phyloP scores from a whole-genome alignment of 2,329 filamentous ascomycete genomes.

The Diaporthe batatas region DNA sequence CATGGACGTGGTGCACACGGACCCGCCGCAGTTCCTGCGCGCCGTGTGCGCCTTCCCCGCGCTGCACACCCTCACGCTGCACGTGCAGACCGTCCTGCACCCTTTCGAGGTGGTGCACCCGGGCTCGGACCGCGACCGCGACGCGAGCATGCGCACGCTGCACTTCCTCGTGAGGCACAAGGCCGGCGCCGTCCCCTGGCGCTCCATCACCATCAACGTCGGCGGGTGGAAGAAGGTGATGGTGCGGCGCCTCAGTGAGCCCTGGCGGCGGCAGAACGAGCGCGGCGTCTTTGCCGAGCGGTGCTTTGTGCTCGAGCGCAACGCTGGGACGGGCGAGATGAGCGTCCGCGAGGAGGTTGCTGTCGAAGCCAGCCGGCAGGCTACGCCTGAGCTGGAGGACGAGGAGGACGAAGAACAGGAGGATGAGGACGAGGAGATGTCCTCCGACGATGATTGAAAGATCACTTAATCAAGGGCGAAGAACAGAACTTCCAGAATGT shows the following conservation, averaged over 20 bases:
- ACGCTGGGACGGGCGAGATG: constrained; percentile 39
- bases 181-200: constrained; percentile 50
- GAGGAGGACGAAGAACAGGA: background rate
- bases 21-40: constrained; percentile 54
- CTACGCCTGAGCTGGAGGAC: constrained; percentile 34
- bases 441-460: background rate
- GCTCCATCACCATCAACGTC: constrained; percentile 59
- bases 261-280: constrained; percentile 57
- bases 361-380: constrained; percentile 42
- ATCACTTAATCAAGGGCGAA: background rate
- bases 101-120: constrained; percentile 48
- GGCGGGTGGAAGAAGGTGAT: constrained; percentile 62
- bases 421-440: background rate
- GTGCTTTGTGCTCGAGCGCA: constrained; percentile 58
- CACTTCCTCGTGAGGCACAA: constrained; percentile 51
- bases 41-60: constrained; percentile 55
- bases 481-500: background rate
- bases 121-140: constrained; percentile 54
- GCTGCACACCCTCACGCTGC: constrained; percentile 57
- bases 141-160: constrained; percentile 53
- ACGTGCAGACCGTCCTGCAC: constrained; percentile 59
- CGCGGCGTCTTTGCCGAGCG: constrained; percentile 61
- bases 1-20: constrained; percentile 56
- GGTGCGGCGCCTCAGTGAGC: constrained; percentile 57
- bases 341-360: constrained; percentile 46